A percentile compares a stretch with the other conserved stretches of the same genome.
These are phyloP conservation scores for Agastache rugosa DNA, from an alignment of 257 asterid species.

Conservation along the genomic window DNA sequence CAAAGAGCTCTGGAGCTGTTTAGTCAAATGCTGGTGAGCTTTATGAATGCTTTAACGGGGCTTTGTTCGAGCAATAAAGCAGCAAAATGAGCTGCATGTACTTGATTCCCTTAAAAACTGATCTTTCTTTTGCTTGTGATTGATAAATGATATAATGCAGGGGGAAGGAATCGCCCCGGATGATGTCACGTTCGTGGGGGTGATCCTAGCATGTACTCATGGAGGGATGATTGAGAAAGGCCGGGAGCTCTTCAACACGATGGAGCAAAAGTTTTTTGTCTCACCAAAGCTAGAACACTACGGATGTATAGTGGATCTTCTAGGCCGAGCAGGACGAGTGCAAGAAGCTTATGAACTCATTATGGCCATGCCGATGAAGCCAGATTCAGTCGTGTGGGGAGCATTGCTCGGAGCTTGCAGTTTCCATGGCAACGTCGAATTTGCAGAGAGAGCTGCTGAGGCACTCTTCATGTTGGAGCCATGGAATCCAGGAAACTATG, in stretches of 20 bases:
- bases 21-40: conserved; percentile 64
- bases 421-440: conserved; percentile 72
- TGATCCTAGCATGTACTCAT: conserved; percentile 83
- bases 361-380: conserved; percentile 75
- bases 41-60: not conserved
- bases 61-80: not conserved
- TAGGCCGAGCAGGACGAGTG: conserved; percentile 77
- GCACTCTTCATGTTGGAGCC: conserved; percentile 69
- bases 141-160: conserved; percentile 60
- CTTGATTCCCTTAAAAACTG: not conserved
- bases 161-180: conserved; percentile 63
- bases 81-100: not conserved
- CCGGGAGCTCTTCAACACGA: conserved; percentile 55
- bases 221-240: conserved; percentile 74
- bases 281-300: conserved; percentile 70
- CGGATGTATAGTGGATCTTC: conserved; percentile 89
- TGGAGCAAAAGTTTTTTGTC: conserved; percentile 47
- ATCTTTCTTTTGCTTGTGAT: conserved; percentile 6
- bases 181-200: conserved; percentile 86
- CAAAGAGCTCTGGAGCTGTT: conserved; percentile 62
- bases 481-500: conserved; percentile 83
- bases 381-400: conserved; percentile 93
- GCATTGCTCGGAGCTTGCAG: conserved; percentile 84
- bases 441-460: conserved; percentile 75
- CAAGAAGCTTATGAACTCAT: conserved; percentile 69